Percentiles rank a stretch among this genome's conserved stretches.
phyloP scores from a whole-genome alignment of 805 yeast genomes.

The Hanseniaspora hatyaiensis region DNA sequence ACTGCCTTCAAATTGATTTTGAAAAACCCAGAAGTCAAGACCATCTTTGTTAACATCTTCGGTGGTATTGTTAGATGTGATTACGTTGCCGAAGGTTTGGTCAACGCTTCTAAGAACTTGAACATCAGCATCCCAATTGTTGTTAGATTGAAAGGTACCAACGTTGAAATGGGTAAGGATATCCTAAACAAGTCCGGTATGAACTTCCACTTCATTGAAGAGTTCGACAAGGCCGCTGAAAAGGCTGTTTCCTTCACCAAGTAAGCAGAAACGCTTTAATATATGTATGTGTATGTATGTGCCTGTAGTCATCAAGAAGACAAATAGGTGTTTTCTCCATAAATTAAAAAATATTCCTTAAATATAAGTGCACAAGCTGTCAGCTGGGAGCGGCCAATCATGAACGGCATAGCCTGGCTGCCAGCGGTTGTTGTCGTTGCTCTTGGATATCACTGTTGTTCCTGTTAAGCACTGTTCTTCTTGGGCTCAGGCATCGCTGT shows the following conservation, averaged over 20 bases:
- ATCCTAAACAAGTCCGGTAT: constrained; percentile 80
- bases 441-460: no score
- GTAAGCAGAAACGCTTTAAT: background rate
- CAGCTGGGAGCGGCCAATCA: no score
- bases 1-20: constrained; percentile 89
- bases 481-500: no score
- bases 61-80: constrained; percentile 99
- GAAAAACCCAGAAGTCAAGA: constrained; percentile 77
- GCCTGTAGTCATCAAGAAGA: no score
- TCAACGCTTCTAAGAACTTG: constrained; percentile 86
- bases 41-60: constrained; percentile 94
- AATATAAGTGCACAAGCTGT: no score
- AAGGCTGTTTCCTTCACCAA: constrained; percentile 70
- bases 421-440: no score
- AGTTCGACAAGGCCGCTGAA: constrained; percentile 94
- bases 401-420: no score
- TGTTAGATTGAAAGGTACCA: constrained; percentile 97
- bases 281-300: no score
- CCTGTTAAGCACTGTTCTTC: no score
- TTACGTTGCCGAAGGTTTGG: constrained; percentile 94
- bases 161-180: constrained; percentile 76
- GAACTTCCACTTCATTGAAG: constrained; percentile 81
- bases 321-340: no score
- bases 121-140: constrained; percentile 87
- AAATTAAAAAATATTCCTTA: no score